Percentiles rank a stretch among this genome's conserved stretches.
These are phyloP conservation scores for Naganishia antarctica DNA, from an alignment of 768 basidiomycete genomes.

Conservation along the genomic window DNA sequence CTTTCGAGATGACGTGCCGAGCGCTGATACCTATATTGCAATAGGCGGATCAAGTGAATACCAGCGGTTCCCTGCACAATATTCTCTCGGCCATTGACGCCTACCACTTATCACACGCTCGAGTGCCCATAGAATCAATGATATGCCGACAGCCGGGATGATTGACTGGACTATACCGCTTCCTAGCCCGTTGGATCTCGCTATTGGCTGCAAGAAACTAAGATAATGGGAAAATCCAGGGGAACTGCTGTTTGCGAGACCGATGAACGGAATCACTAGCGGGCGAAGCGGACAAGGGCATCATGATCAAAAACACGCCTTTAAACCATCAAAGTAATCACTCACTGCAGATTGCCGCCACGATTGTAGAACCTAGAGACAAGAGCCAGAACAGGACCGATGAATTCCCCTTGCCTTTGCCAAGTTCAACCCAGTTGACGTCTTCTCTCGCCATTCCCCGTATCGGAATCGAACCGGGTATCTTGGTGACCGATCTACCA, in stretches of 20 bases:
- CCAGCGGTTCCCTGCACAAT: too few relatives aligned
- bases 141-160: conserved; percentile 59
- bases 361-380: conserved; percentile 54
- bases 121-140: conserved; percentile 59
- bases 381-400: conserved; percentile 59
- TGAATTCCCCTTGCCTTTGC: conserved; percentile 55
- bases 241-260: conserved; percentile 63
- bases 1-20: conserved; percentile 1
- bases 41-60: too few relatives aligned
- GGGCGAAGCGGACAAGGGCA: conserved; percentile 24
- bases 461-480: conserved; percentile 65
- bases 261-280: conserved; percentile 66
- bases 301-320: too few relatives aligned
- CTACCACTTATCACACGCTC: background rate
- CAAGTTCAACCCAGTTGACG: conserved; percentile 72
- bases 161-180: conserved; percentile 65
- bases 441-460: conserved; percentile 78
- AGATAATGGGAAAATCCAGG: conserved; percentile 70
- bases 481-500: conserved; percentile 62
- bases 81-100: background rate
- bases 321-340: conserved; percentile 35
- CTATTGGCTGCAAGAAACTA: conserved; percentile 60
- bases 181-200: conserved; percentile 55
- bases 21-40: too few relatives aligned
- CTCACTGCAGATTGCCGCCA: conserved; percentile 63